Base-by-base conservation (phyloP, 441 rosid genomes). In the Flueggea neowawraea region DNA sequence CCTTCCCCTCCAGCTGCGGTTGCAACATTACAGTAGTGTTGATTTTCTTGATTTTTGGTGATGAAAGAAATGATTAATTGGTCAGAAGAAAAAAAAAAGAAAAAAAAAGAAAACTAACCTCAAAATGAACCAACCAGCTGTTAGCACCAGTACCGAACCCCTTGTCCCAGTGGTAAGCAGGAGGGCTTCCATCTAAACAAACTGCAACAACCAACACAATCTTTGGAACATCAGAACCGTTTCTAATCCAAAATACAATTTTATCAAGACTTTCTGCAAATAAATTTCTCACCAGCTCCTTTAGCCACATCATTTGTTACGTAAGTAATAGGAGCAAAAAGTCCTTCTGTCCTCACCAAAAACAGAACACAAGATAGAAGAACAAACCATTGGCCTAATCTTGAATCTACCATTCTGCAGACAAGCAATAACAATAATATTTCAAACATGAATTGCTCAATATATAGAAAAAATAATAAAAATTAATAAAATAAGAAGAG, bases 201-300 rank as follows among this genome's bases (percentile, higher is more conserved):
- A 82, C 90, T 84, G 81, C 62, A 65, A 61, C 14, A 14, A 43
- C 45, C 45, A 11, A 48, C n/a, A 61, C 13, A 58, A 58, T 56
- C 28, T 51, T 54, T 16, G n/a, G 22, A 17, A 43, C 51, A 44
- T 44, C 36, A 63, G 47, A 9, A 67, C 16, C 12, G 59, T 54
- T 70, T 36, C 17, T 5, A 9, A 44, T 1, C 16, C 17, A 50
- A 8, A 12, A 16, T 13, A 10, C 3, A 62, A 12, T 5, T 3
- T 16, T 28, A 47, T 13, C 16, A 16, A 43, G 17, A 52, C 52
- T 52, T 14, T 17, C 31, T n/a, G 41, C 14, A n/a, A 10, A 16
- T 10, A 43, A 16, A 36, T 36, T 50, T 54, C 84, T 77, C 52
- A 93, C 98, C 97, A 50, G 97, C 98, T 69, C 98, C 98, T 71